Evolutionary conservation across 108 stramenopile genomes (phyloP), one percentile per base, ranked within the genome.

Genomic region (Nitzschia sp.): DNA sequence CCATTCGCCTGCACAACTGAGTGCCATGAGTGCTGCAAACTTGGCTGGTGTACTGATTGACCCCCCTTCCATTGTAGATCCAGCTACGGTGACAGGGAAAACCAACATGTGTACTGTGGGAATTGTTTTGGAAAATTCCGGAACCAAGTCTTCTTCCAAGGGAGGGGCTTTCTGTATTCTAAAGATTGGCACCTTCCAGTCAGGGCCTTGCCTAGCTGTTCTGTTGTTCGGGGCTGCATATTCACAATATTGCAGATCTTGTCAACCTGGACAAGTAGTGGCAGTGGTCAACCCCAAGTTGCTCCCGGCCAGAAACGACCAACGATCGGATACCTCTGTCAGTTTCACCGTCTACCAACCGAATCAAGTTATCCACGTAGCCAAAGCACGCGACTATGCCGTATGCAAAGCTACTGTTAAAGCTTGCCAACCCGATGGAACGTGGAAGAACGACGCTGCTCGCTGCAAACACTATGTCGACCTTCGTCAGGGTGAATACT

Each of bases 171-270:
- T 84, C 73, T 86, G 80, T 10, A 80, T 84, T 24, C 56, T 90
- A 46, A 65, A 67, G 0, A 72, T 89, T 57, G 87, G 87, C 10
- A 85, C 82, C 62, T 56, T 92, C 19, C 41, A 54, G 7, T 75
- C 87, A 19, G 84, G 81, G 40, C 82, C 87, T 0, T 72, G 81
- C 10, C 53, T 93, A 6, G 64, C 86, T 0, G 79, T 93, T 10
- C 83, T 93, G 41, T 65, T 93, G 40, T 93, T 93, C 68, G 92
- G 92, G 25, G 76, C 86, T 62, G 89, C 82, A 34, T 93, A 84
- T 65, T 62, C 79, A 7, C 72, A 76, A 29, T 63, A 67, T 63
- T 57, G 66, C 41, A 53, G 56, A 46, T 57, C 29, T 12, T 68
- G 68, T 59, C 50, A 21, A 20, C 64, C 71, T 8, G 92, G 92